Evolutionary conservation across 345 rosid genomes (phyloP).

Genomic region (Carallia pectinifolia): DNA sequence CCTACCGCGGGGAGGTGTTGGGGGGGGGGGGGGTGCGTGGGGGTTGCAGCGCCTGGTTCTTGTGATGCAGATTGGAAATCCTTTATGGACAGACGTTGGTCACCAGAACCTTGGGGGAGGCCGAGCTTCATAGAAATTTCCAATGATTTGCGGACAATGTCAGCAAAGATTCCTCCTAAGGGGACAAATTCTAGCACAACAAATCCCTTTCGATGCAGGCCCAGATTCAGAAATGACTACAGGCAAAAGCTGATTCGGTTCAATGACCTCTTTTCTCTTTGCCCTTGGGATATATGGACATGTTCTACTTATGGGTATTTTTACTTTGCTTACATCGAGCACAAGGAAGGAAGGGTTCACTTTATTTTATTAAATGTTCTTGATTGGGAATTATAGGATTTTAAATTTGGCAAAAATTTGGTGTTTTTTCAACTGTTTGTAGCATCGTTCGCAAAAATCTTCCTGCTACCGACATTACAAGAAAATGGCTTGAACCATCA

Average conservation of each 20-base stretch:
- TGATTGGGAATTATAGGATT: background rate
- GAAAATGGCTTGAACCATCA: no score
- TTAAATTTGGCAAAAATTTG: background rate
- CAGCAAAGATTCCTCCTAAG: constrained; percentile 35
- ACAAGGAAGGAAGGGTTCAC: background rate
- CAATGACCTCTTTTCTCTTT: background rate
- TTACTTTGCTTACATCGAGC: background rate
- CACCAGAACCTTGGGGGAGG: constrained; percentile 38
- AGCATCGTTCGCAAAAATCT: background rate
- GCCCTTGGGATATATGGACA: background rate
- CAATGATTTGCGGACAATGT: constrained; percentile 39
- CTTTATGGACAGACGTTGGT: constrained; percentile 54
- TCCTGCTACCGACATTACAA: no score
- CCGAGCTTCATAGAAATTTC: constrained; percentile 46
- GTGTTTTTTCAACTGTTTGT: background rate
- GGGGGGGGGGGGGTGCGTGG: no score
- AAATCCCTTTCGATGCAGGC: constrained; percentile 10
- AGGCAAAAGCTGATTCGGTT: constrained; percentile 2
- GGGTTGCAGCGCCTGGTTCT: constrained; percentile 34
- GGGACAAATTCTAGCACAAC: constrained; percentile 29
- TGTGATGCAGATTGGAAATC: constrained; percentile 49
- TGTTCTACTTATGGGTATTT: background rate
- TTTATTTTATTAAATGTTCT: background rate
- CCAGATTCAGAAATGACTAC: constrained; percentile 11
- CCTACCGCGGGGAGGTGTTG: no score